These are phyloP conservation scores for Przewalskia tangutica DNA, from an alignment of 257 asterid genomes.

Conservation along the genomic window DNA sequence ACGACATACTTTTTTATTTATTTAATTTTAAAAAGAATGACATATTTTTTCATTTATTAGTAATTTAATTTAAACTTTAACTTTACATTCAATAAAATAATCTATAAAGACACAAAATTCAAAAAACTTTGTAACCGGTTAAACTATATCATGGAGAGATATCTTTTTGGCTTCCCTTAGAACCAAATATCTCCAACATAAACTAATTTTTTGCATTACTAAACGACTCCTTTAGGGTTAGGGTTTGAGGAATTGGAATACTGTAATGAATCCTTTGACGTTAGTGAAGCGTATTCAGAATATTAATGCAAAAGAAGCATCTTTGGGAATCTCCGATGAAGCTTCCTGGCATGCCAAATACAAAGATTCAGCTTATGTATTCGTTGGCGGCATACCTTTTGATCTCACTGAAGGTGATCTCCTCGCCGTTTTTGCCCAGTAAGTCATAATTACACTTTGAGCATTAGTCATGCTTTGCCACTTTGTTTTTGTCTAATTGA, in stretches of 20 bases:
- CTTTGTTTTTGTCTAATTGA: not conserved
- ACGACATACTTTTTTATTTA: no score
- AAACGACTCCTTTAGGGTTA: not conserved
- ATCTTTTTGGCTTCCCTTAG: no score
- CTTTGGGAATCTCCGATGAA: conserved; percentile 66
- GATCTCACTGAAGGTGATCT: conserved; percentile 98
- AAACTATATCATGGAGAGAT: no score
- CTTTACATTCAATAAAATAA: no score
- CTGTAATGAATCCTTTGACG: conserved; percentile 79
- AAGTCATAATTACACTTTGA: conserved; percentile 4
- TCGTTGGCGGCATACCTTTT: conserved; percentile 74
- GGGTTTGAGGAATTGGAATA: not conserved
- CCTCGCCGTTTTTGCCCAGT: conserved; percentile 90
- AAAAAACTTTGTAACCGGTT: no score
- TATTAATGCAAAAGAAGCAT: conserved; percentile 73
- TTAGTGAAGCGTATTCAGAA: conserved; percentile 83
- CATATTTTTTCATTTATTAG: no score
- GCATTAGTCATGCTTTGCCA: not conserved
- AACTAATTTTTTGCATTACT: not conserved
- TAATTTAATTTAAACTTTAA: no score
- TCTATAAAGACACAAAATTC: no score
- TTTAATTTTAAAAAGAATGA: no score
- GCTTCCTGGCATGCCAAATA: conserved; percentile 98
- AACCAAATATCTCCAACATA: not conserved
- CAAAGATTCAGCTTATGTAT: conserved; percentile 88